phyloP scores from a whole-genome alignment of 768 basidiomycete species.

The Suillus discolor region DNA sequence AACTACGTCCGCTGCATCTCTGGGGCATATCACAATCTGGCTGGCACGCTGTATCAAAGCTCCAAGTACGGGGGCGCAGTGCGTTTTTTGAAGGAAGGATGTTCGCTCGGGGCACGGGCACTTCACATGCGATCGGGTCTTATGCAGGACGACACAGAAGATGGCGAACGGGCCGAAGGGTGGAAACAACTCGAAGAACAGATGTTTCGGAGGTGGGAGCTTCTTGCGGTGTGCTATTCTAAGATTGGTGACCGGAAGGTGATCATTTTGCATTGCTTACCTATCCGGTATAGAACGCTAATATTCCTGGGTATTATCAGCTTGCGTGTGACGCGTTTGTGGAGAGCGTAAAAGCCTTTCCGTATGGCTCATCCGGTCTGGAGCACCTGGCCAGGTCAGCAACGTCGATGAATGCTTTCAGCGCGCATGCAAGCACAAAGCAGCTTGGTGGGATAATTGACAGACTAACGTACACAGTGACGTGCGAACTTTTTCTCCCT shows the following conservation, averaged over 20 bases:
- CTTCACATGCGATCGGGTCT: slow-evolving; percentile 32
- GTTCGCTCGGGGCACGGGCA: slow-evolving; percentile 53
- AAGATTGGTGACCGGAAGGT: slow-evolving; percentile 83
- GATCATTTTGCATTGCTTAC: slow-evolving; percentile 17
- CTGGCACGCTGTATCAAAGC: slow-evolving; percentile 69
- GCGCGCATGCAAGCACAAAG: slow-evolving; percentile 43
- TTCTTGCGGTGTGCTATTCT: slow-evolving; percentile 75
- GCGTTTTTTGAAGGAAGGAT: slow-evolving; percentile 66
- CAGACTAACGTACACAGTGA: slow-evolving; percentile 63
- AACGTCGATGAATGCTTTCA: slow-evolving; percentile 34
- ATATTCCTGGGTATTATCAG: slow-evolving; percentile 36
- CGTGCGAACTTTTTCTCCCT: slow-evolving; percentile 64
- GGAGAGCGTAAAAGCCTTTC: slow-evolving; percentile 54
- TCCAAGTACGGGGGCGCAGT: slow-evolving; percentile 62
- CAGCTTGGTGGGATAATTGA: slow-evolving; percentile 67
- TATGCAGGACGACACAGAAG: slow-evolving; percentile 22
- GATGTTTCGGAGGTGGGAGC: slow-evolving; percentile 74
- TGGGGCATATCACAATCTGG: slow-evolving; percentile 70
- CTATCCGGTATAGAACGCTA: slow-evolving; percentile 8
- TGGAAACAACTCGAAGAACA: slow-evolving; percentile 68
- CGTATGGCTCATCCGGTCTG: slow-evolving; percentile 36
- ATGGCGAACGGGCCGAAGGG: slow-evolving; percentile 34
- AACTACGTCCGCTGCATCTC: slow-evolving; percentile 72
- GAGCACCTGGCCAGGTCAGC: slow-evolving; percentile 8
- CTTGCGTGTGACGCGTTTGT: slow-evolving; percentile 60